A percentile compares a stretch with the other conserved stretches of the same genome.
phyloP scores from a whole-genome alignment of 2,329 filamentous ascomycete species.

The Calonectria multiphialidica region DNA sequence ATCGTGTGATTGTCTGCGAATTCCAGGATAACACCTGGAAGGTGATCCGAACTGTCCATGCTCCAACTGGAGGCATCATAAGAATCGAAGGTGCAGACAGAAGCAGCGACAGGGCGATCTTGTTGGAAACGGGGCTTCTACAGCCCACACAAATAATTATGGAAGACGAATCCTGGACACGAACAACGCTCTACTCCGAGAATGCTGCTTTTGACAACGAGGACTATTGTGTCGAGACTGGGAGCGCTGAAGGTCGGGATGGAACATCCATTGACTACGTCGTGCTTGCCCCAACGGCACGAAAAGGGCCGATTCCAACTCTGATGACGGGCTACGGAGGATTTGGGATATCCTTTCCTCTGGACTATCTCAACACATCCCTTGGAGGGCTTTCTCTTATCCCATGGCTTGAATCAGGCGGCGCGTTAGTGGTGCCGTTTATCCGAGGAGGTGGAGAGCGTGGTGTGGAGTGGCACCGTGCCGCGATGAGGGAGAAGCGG shows the following conservation, averaged over 20 bases:
- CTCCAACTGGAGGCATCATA: not conserved
- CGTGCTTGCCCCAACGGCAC: not conserved
- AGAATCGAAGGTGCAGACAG: not conserved
- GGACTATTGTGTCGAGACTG: not conserved
- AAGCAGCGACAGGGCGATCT: not conserved
- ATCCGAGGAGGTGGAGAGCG: not conserved
- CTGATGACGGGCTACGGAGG: not conserved
- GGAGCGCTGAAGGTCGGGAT: not conserved
- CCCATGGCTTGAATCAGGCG: not conserved
- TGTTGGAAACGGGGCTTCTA: not conserved
- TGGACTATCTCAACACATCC: not conserved
- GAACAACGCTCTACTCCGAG: not conserved
- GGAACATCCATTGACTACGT: not conserved
- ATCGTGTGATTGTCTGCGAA: not conserved
- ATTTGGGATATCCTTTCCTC: not conserved
- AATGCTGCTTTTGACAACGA: not conserved
- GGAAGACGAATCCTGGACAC: not conserved
- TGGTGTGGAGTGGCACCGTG: not conserved
- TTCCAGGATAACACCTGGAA: not conserved
- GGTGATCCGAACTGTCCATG: not conserved
- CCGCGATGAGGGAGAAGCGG: not conserved
- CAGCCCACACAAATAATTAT: not conserved
- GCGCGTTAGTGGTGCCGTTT: not conserved
- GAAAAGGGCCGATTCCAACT: not conserved
- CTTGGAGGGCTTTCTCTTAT: not conserved